Base-by-base conservation (phyloP, 768 basidiomycete species). In the Podaxis sp. region DNA sequence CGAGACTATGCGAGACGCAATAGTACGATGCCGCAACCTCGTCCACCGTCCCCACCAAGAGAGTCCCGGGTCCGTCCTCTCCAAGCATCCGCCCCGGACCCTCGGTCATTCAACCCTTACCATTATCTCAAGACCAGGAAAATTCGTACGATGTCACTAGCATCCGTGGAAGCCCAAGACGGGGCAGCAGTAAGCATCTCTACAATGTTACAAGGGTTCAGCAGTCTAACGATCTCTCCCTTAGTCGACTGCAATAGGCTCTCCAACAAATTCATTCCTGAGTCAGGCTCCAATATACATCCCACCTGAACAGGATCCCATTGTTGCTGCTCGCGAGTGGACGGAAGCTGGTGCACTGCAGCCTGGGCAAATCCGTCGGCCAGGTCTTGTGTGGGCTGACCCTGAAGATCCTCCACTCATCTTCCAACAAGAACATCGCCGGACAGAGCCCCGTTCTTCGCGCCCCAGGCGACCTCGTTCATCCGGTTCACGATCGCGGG, bases 91-190 rank as follows among this genome's bases (percentile, higher is more conserved):
- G 36, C 40, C 73, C 57, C 75, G 9, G 74, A 73, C 18, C 71
- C 79, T 35, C 82, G 78, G 56, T 76, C 84, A 21, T 85, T 86
- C 65, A 81, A 80, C 16, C 82, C 88, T 0, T 88, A 90, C 71
- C 82, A 84, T 47, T 79, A 89, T 66, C 64, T 90, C 64, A 75
- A 74, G 23, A 77, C 73, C 35, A 86, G 82, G 67, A 78, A 83
- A 66, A 79, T 86, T 69, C 83, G 86, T 35, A 86, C 87, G 5
- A 76, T 92, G 44, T 92, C 91, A 14, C 79, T 83, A 38, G 86
- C 85, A 36, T 93, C 91, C 44, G 76, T 89, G 35, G 91, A 93
- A 69, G 91, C 89, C 25, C 81, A 85, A 65, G 85, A 91, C 67
- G 91, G 91, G 38, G 90, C 89, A 57, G 87, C 88, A 52, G 91